These are phyloP conservation scores for Periconia digitata DNA, from an alignment of 2,329 filamentous ascomycete genomes.

Conservation along the genomic window DNA sequence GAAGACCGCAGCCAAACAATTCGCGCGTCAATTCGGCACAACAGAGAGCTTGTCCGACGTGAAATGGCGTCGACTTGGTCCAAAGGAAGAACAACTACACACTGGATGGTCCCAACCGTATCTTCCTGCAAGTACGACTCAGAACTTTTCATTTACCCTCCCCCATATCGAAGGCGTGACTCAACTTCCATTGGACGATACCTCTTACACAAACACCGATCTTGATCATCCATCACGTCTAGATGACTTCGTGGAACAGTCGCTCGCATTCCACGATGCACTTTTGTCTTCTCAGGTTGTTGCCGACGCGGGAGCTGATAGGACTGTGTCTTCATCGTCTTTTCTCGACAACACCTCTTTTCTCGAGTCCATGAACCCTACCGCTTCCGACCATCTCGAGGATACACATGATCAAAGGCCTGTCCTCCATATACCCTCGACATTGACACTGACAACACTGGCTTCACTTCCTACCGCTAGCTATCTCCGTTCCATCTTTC, in stretches of 20 bases:
- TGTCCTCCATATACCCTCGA: constrained; percentile 18
- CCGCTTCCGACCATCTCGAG: neutral
- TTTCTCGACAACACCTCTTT: constrained; percentile 40
- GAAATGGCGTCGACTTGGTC: constrained; percentile 34
- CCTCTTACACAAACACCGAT: constrained; percentile 28
- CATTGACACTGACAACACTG: constrained; percentile 61
- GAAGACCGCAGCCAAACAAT: constrained; percentile 47
- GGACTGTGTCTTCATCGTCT: constrained; percentile 34
- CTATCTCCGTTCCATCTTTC: constrained; percentile 67
- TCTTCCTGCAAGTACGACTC: constrained; percentile 15
- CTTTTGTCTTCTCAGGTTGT: constrained; percentile 61
- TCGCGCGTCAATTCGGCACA: constrained; percentile 26
- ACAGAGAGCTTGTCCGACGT: neutral
- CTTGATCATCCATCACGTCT: constrained; percentile 16
- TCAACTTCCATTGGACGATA: constrained; percentile 17
- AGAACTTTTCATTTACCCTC: constrained; percentile 17
- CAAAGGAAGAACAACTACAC: constrained; percentile 18
- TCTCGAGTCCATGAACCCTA: constrained; percentile 25
- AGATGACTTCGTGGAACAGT: constrained; percentile 71
- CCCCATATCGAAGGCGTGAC: constrained; percentile 15
- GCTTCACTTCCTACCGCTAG: constrained; percentile 68
- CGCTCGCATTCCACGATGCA: constrained; percentile 69
- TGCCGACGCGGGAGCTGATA: constrained; percentile 22
- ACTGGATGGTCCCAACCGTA: constrained; percentile 38
- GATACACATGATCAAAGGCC: neutral